A percentile compares a stretch with the other conserved stretches of the same genome.
Conservation (phyloP, 176 grass and related monocot genomes). For the Phyllostachys edulis region DNA sequence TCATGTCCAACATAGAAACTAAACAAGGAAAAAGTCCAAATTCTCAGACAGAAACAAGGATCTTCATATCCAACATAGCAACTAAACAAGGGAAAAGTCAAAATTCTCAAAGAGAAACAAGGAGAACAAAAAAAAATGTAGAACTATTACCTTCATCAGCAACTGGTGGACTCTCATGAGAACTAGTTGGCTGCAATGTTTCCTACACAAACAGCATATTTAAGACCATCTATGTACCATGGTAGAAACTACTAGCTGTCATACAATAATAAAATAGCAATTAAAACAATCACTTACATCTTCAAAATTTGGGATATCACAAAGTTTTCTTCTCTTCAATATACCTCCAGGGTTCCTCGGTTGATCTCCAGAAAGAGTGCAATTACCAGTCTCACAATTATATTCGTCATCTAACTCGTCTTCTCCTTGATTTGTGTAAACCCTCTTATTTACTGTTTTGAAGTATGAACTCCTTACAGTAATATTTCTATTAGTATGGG, state of each 20-base stretch:
- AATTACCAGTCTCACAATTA: constrained; percentile 20
- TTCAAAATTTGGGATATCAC: constrained; percentile 34
- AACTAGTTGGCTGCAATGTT: constrained; percentile 27
- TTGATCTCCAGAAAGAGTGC: constrained; percentile 40
- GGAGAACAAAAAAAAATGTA: constrained; percentile 18
- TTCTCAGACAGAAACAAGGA: background rate
- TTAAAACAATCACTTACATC: constrained; percentile 42
- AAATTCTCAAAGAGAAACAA: background rate
- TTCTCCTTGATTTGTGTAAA: constrained; percentile 41
- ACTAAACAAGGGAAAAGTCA: background rate
- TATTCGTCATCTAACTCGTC: constrained; percentile 34
- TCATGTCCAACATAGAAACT: constrained; percentile 12
- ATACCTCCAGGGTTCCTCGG: constrained; percentile 27
- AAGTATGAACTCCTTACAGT: constrained; percentile 70
- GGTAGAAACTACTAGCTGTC: background rate
- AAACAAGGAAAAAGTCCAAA: background rate
- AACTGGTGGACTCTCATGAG: constrained; percentile 28
- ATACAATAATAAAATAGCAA: constrained; percentile 24
- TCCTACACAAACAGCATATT: constrained; percentile 56
- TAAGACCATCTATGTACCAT: constrained; percentile 23
- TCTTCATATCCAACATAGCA: constrained; percentile 4
- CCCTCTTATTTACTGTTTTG: constrained; percentile 46
- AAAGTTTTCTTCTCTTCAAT: constrained; percentile 71
- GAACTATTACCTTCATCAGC: constrained; percentile 55
- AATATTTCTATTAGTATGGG: constrained; percentile 44